Conservation (phyloP, 108 stramenopile genomes). For the Aurantiochytrium sp. region DNA sequence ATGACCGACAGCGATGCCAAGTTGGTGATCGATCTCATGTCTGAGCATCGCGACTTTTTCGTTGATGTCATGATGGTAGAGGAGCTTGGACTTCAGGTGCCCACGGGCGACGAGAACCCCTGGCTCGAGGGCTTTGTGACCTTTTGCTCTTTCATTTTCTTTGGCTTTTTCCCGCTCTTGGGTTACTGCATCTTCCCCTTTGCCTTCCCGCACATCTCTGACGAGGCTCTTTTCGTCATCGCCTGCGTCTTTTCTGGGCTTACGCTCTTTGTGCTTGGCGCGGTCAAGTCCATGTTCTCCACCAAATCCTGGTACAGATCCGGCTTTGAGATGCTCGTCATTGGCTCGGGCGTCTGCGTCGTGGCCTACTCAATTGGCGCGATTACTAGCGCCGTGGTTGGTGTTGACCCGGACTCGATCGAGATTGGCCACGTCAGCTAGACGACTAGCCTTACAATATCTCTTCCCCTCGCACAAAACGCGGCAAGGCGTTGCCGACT, state of each 20-base stretch:
- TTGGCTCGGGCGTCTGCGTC: slow-evolving; percentile 8
- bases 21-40: slow-evolving; percentile 64
- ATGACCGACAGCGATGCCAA: slow-evolving; percentile 71
- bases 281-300: slow-evolving; percentile 9
- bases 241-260: slow-evolving; percentile 4
- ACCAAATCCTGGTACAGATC: neutral
- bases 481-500: too few relatives aligned
- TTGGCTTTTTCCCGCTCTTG: slow-evolving; percentile 22
- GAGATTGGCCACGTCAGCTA: neutral
- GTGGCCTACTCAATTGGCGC: neutral
- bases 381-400: neutral
- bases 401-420: neutral
- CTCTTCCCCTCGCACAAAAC: too few relatives aligned
- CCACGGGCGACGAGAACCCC: slow-evolving; percentile 28
- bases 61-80: slow-evolving; percentile 95
- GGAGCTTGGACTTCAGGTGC: slow-evolving; percentile 83
- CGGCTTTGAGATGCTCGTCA: slow-evolving; percentile 24
- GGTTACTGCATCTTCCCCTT: slow-evolving; percentile 17
- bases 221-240: neutral
- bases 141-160: slow-evolving; percentile 25
- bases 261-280: slow-evolving; percentile 29
- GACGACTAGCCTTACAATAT: too few relatives aligned
- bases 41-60: slow-evolving; percentile 91
- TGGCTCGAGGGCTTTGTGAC: slow-evolving; percentile 26
- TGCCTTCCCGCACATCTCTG: neutral